Conservation (phyloP, 768 basidiomycete genomes). For the Cantharellus anzutake region DNA sequence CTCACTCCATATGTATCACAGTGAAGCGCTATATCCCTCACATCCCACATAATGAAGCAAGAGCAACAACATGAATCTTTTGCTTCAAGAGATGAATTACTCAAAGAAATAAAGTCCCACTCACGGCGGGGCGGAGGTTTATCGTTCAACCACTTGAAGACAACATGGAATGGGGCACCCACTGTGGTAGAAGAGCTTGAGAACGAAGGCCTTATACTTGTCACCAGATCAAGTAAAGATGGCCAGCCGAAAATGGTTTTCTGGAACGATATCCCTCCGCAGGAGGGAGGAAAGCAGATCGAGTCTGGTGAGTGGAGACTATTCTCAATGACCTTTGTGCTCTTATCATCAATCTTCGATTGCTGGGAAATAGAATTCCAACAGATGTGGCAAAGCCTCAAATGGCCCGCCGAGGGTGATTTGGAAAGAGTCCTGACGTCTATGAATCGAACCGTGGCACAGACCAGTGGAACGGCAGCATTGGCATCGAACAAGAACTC, state of each 20-base stretch:
- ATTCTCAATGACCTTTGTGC: background rate
- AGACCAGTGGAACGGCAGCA: conserved; percentile 35
- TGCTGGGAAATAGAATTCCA: conserved; percentile 45
- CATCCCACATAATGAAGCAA: background rate
- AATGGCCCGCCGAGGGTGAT: conserved; percentile 74
- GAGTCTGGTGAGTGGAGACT: conserved; percentile 46
- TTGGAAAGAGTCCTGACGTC: conserved; percentile 56
- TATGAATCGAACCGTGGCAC: conserved; percentile 49
- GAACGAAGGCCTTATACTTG: conserved; percentile 69
- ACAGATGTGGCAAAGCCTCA: conserved; percentile 71
- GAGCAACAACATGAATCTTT: background rate
- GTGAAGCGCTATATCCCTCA: background rate
- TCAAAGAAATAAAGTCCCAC: conserved; percentile 73
- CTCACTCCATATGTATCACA: background rate
- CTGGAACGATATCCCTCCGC: conserved; percentile 71
- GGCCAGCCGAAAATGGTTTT: conserved; percentile 78
- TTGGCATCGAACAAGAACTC: conserved; percentile 37
- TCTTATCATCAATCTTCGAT: background rate
- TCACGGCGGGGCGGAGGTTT: conserved; percentile 73
- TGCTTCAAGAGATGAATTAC: conserved; percentile 57
- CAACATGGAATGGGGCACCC: conserved; percentile 81
- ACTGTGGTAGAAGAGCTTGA: conserved; percentile 77
- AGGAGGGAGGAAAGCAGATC: conserved; percentile 51
- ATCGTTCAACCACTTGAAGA: conserved; percentile 65
- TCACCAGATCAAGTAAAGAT: conserved; percentile 63